phyloP scores from a whole-genome alignment of 1,284 basidiomycete genomes.

The Takashimella tepidaria region DNA sequence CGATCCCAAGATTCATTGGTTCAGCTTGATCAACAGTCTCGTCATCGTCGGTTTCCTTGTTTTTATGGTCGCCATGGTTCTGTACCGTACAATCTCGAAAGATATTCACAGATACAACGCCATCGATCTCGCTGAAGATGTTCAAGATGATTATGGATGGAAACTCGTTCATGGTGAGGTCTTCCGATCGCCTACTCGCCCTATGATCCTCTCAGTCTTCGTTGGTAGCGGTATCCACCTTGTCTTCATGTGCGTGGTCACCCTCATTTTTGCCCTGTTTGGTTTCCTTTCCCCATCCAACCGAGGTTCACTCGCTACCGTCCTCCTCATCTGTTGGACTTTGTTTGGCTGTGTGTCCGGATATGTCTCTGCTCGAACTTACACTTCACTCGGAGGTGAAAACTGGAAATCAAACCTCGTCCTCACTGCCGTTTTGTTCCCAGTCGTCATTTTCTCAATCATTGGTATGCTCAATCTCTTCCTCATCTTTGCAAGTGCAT shows the following conservation, averaged over 20 bases:
- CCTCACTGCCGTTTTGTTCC: constrained; percentile 80
- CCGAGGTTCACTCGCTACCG: constrained; percentile 86
- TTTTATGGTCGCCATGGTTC: constrained; percentile 84
- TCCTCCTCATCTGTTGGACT: constrained; percentile 95
- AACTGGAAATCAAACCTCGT: constrained; percentile 78
- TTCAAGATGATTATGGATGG: constrained; percentile 98
- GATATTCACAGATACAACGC: constrained; percentile 97
- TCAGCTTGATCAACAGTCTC: constrained; percentile 88
- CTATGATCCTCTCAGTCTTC: constrained; percentile 75
- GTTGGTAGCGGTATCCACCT: constrained; percentile 89
- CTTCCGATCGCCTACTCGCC: constrained; percentile 75
- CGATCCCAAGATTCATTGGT: constrained; percentile 58
- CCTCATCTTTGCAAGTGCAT: constrained; percentile 77
- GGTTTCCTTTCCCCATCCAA: constrained; percentile 97
- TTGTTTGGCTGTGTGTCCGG: constrained; percentile 89
- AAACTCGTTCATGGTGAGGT: constrained; percentile 89
- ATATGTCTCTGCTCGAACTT: constrained; percentile 80
- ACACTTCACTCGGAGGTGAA: constrained; percentile 74
- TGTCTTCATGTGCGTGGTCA: constrained; percentile 81
- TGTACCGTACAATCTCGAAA: constrained; percentile 77
- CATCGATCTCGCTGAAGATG: constrained; percentile 88
- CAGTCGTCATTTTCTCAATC: constrained; percentile 72
- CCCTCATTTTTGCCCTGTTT: constrained; percentile 89
- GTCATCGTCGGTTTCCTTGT: constrained; percentile 87
- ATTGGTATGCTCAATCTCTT: constrained; percentile 84